A percentile compares a stretch with the other conserved stretches of the same genome.
phyloP scores from a whole-genome alignment of 1,139 yeast genomes.

The Nakaseomyces sp. region DNA sequence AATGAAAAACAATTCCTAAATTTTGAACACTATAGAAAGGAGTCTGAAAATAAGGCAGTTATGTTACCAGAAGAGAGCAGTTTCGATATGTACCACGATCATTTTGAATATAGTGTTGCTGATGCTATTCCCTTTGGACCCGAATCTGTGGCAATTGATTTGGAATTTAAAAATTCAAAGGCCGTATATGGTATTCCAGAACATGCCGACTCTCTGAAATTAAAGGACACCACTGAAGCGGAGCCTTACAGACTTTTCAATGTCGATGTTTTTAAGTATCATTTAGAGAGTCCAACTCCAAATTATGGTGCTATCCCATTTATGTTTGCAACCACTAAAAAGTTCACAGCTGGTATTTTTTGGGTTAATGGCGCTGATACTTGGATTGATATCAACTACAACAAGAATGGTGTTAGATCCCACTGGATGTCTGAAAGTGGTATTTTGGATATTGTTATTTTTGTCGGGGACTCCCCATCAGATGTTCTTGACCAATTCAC shows the following conservation, averaged over 20 bases:
- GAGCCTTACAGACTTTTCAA: slow-evolving; percentile 83
- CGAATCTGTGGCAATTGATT: slow-evolving; percentile 77
- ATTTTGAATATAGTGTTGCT: slow-evolving; percentile 48
- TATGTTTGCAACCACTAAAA: slow-evolving; percentile 58
- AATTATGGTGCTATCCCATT: slow-evolving; percentile 95
- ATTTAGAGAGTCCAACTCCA: slow-evolving; percentile 68
- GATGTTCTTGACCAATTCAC: slow-evolving; percentile 59
- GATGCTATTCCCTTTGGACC: slow-evolving; percentile 79
- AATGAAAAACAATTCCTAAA: slow-evolving; percentile 68
- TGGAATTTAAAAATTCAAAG: slow-evolving; percentile 49
- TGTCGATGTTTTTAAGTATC: slow-evolving; percentile 92
- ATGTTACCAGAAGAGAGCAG: slow-evolving; percentile 47
- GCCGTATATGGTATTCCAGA: slow-evolving; percentile 91
- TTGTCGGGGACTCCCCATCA: slow-evolving; percentile 53
- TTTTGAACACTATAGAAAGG: slow-evolving; percentile 64
- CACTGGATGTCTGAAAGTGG: slow-evolving; percentile 98
- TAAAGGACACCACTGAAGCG: slow-evolving; percentile 52
- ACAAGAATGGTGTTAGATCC: slow-evolving; percentile 34
- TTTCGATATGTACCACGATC: slow-evolving; percentile 51
- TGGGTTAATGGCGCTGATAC: slow-evolving; percentile 96
- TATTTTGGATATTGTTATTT: slow-evolving; percentile 61
- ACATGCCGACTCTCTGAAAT: slow-evolving; percentile 72
- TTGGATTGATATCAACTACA: slow-evolving; percentile 59
- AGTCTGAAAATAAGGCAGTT: slow-evolving; percentile 30
- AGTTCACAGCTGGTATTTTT: slow-evolving; percentile 62